A percentile compares a stretch with the other conserved stretches of the same genome.
phyloP scores from a whole-genome alignment of 1,284 basidiomycete genomes.

The Schizopora paradoxa region DNA sequence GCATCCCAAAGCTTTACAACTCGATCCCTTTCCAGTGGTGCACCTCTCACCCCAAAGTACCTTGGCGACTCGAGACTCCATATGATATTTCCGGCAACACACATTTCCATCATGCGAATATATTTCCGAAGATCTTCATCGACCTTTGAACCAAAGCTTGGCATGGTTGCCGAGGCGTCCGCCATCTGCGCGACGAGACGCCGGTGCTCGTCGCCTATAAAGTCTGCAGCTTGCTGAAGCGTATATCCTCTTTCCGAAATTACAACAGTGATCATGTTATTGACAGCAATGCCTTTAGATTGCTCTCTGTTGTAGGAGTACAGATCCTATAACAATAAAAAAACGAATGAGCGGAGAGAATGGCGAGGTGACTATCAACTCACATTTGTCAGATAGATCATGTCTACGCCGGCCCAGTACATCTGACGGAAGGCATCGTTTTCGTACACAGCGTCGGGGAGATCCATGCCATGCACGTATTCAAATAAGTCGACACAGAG shows the following conservation, averaged over 20 bases:
- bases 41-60: slow-evolving; percentile 49
- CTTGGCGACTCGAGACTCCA: slow-evolving; percentile 57
- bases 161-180: slow-evolving; percentile 30
- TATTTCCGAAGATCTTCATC: slow-evolving; percentile 40
- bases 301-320: slow-evolving; percentile 73
- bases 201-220: slow-evolving; percentile 47
- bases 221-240: slow-evolving; percentile 55
- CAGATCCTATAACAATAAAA: slow-evolving; percentile 42
- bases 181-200: slow-evolving; percentile 45
- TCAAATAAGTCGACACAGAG: slow-evolving; percentile 60
- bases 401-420: slow-evolving; percentile 55
- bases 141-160: not conserved
- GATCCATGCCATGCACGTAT: slow-evolving; percentile 51
- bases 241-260: slow-evolving; percentile 47
- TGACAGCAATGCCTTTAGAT: slow-evolving; percentile 54
- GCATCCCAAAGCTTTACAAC: slow-evolving; percentile 54
- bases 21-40: slow-evolving; percentile 40
- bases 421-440: slow-evolving; percentile 47
- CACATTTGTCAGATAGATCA: slow-evolving; percentile 67
- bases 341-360: not conserved
- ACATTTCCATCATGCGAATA: slow-evolving; percentile 41
- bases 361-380: slow-evolving; percentile 22
- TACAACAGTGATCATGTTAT: slow-evolving; percentile 59
- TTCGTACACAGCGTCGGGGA: slow-evolving; percentile 54
- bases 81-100: slow-evolving; percentile 45